Conservation (phyloP, 2,329 filamentous ascomycete species). For the Cytospora piceae region DNA sequence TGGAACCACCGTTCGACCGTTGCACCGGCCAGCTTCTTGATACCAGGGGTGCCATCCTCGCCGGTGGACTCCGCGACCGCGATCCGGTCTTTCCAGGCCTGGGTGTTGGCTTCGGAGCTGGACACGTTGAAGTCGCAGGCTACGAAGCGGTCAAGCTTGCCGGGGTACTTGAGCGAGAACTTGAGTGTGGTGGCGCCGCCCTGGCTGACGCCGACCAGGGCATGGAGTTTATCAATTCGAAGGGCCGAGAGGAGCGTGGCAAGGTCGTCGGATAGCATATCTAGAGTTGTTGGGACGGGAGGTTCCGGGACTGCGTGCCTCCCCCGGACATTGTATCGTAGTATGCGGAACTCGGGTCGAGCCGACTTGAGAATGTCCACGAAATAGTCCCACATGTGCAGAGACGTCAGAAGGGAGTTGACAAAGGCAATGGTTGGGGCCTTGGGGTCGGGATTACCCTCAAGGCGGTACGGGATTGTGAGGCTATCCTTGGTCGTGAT, state of each 20-base stretch:
- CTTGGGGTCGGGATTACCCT: conserved; percentile 67
- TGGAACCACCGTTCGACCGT: conserved; percentile 85
- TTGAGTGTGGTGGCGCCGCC: conserved; percentile 79
- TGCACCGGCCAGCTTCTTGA: conserved; percentile 66
- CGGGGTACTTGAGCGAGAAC: conserved; percentile 68
- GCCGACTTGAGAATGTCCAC: conserved; percentile 62
- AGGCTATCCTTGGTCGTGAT: conserved; percentile 71
- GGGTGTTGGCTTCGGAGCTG: conserved; percentile 73
- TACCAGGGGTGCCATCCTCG: conserved; percentile 58
- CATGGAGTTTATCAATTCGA: conserved; percentile 67
- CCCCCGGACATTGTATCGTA: conserved; percentile 79
- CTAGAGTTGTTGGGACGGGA: conserved; percentile 59
- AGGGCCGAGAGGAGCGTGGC: conserved; percentile 68
- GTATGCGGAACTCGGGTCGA: conserved; percentile 69
- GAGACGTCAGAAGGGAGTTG: conserved; percentile 80
- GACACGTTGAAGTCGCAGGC: conserved; percentile 79
- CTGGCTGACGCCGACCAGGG: conserved; percentile 76
- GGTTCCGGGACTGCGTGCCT: conserved; percentile 56
- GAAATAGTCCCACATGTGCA: conserved; percentile 81
- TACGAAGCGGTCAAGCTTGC: conserved; percentile 63
- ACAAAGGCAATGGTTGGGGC: conserved; percentile 75
- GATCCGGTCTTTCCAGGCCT: conserved; percentile 79
- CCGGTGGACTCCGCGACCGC: conserved; percentile 61
- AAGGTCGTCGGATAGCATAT: conserved; percentile 71
- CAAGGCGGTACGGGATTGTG: conserved; percentile 71